Base-by-base conservation (phyloP, 2,329 filamentous ascomycete genomes). In the Achaetomium macrosporum region DNA sequence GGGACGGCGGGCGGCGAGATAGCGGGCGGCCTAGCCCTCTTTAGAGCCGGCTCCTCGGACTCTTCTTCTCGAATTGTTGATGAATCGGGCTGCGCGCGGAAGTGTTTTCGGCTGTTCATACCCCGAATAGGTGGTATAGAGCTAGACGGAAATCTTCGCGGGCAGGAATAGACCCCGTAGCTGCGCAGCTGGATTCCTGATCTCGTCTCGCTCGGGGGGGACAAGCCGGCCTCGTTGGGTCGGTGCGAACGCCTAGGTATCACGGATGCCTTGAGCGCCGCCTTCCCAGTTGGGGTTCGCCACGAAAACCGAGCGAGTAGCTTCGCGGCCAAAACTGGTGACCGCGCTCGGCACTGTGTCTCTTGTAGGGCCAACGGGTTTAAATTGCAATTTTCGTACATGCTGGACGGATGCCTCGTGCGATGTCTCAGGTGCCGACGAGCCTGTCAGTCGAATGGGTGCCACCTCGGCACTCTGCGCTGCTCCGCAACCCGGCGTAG, bases 41-140 rank as follows among this genome's bases (percentile, higher is more conserved):
- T 54, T 29, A 19, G 30, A 16, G 51, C 46, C 16, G n/a, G 46
- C 36, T 54, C 46, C 16, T 36, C 13, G 16, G 46, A 46, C 40
- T 16, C 7, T 40, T 48, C 41, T 44, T 53, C 19, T 53, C 39
- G 45, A 53, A 53, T 44, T 49, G 45, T 49, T n/a, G 25, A 44
- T 50, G 40, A 15, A n/a, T 31, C 29, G 41, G 51, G 17, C 29
- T 50, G 20, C 42, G 29, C 46, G 46, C n/a, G 46, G 17, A 25
- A 42, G 42, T 46, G 36, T 49, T 54, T 54, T 44, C 33, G 25
- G 46, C 20, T 49, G 10, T 47, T 44, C 13, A 55, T 55, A 47
- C 53, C 43, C 39, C 53, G 48, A 51, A 55, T 55, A 47, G 48
- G 53, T 55, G 30, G 42, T 47, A 55, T 55, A 15, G n/a, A n/a